A percentile compares a stretch with the other conserved stretches of the same genome.
These are phyloP conservation scores for Kwoniella bestiolae DNA, from an alignment of 768 basidiomycete genomes.

Conservation along the genomic window DNA sequence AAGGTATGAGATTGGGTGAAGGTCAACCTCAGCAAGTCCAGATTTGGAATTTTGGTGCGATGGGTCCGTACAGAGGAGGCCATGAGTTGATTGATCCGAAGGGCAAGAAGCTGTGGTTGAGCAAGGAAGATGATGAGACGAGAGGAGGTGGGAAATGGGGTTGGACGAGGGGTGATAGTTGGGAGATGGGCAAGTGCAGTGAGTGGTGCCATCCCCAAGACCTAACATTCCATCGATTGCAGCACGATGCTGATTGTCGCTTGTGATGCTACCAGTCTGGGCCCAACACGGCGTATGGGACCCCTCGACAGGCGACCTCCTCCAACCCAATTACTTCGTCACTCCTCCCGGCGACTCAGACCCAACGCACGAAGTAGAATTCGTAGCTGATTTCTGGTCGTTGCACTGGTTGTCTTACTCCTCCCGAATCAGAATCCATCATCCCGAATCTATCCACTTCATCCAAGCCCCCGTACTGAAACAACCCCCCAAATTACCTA, in stretches of 20 bases:
- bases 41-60: slow-evolving; percentile 74
- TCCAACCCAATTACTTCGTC: slow-evolving; percentile 48
- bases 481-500: slow-evolving; percentile 46
- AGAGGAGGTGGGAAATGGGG: slow-evolving; percentile 70
- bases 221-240: neutral
- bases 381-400: slow-evolving; percentile 49
- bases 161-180: slow-evolving; percentile 62
- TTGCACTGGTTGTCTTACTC: slow-evolving; percentile 48
- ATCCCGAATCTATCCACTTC: slow-evolving; percentile 55
- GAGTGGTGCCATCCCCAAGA: slow-evolving; percentile 25
- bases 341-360: slow-evolving; percentile 30
- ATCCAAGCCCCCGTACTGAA: slow-evolving; percentile 54
- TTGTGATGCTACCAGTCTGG: slow-evolving; percentile 45
- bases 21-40: slow-evolving; percentile 76
- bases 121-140: slow-evolving; percentile 34
- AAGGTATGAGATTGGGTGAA: slow-evolving; percentile 85
- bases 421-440: slow-evolving; percentile 36
- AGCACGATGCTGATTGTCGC: neutral
- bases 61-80: slow-evolving; percentile 77
- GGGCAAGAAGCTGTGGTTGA: slow-evolving; percentile 57
- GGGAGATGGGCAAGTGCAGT: slow-evolving; percentile 57
- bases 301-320: slow-evolving; percentile 28
- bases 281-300: slow-evolving; percentile 57
- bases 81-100: slow-evolving; percentile 80
- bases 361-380: slow-evolving; percentile 30